phyloP scores from a whole-genome alignment of 1,139 yeast genomes.

The Petasospora rhodanensis region DNA sequence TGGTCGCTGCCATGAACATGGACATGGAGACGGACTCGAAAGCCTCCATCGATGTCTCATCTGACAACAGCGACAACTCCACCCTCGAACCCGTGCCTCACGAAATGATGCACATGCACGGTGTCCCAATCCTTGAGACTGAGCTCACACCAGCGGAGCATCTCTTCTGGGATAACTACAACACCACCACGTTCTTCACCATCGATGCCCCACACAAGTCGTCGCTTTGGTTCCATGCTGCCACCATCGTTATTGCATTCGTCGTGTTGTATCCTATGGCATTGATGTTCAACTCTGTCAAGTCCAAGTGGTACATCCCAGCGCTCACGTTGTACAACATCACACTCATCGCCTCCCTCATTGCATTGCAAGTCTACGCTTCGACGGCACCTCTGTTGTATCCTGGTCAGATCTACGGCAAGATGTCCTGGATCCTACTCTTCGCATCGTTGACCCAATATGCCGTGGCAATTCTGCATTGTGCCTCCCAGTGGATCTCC shows the following conservation, averaged over 20 bases:
- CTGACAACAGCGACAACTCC: conserved; percentile 6
- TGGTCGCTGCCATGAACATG: conserved; percentile 9
- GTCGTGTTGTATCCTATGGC: conserved; percentile 65
- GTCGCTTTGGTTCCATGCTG: conserved; percentile 57
- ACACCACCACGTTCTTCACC: conserved; percentile 74
- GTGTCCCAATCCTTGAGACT: conserved; percentile 71
- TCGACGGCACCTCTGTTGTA: conserved; percentile 61
- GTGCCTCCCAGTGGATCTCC: conserved; percentile 40
- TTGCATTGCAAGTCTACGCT: conserved; percentile 58
- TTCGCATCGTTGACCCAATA: conserved; percentile 51
- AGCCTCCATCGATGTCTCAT: not conserved
- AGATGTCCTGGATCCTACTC: conserved; percentile 58
- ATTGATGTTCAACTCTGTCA: conserved; percentile 58
- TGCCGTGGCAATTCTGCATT: conserved; percentile 43
- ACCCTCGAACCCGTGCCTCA: conserved; percentile 38
- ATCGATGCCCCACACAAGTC: conserved; percentile 45
- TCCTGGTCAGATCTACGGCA: conserved; percentile 70
- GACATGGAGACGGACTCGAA: conserved; percentile 22
- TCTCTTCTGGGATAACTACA: conserved; percentile 72
- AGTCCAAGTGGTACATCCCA: conserved; percentile 55
- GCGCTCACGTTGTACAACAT: conserved; percentile 48
- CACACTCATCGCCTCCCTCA: conserved; percentile 45
- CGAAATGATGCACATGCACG: conserved; percentile 55
- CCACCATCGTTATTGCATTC: conserved; percentile 41
- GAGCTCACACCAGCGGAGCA: conserved; percentile 67